Percentiles rank a stretch among this genome's conserved stretches.
Evolutionary conservation across 441 rosid species (phyloP).

Genomic region (Mallotus japonicus): DNA sequence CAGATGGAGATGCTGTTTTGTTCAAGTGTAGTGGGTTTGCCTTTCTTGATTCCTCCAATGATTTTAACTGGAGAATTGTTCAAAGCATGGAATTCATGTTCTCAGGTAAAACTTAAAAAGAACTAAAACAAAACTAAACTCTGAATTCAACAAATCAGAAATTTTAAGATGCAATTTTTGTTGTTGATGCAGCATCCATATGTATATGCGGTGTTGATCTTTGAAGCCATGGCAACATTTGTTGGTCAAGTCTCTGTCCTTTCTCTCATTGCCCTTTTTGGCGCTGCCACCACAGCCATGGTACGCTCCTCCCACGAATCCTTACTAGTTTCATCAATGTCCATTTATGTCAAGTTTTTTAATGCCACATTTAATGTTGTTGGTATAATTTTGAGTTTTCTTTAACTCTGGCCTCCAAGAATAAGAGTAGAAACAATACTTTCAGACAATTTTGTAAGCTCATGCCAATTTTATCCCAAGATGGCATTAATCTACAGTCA

Average conservation of each 20-base stretch:
- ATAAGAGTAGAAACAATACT: background rate
- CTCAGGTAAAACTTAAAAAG: slow-evolving; percentile 43
- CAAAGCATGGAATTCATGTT: slow-evolving; percentile 83
- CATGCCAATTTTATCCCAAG: no score
- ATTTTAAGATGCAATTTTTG: background rate
- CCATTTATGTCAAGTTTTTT: background rate
- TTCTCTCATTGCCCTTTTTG: slow-evolving; percentile 80
- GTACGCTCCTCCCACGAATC: slow-evolving; percentile 33
- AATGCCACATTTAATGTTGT: slow-evolving; percentile 2
- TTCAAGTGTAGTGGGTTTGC: slow-evolving; percentile 80
- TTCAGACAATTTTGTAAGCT: background rate
- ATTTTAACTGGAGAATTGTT: slow-evolving; percentile 73
- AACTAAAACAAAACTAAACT: no score
- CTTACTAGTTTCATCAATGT: background rate
- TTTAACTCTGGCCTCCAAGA: background rate
- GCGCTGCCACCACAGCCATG: slow-evolving; percentile 93
- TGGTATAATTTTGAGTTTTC: background rate
- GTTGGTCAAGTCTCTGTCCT: slow-evolving; percentile 88
- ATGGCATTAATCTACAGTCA: background rate
- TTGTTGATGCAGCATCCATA: slow-evolving; percentile 63
- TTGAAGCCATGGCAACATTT: slow-evolving; percentile 93
- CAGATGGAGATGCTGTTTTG: slow-evolving; percentile 97
- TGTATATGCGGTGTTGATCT: slow-evolving; percentile 72
- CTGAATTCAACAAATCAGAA: background rate
- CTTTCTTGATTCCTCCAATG: slow-evolving; percentile 87